phyloP scores from a whole-genome alignment of 2,329 filamentous ascomycete species.

The Botrytis paeoniae region DNA sequence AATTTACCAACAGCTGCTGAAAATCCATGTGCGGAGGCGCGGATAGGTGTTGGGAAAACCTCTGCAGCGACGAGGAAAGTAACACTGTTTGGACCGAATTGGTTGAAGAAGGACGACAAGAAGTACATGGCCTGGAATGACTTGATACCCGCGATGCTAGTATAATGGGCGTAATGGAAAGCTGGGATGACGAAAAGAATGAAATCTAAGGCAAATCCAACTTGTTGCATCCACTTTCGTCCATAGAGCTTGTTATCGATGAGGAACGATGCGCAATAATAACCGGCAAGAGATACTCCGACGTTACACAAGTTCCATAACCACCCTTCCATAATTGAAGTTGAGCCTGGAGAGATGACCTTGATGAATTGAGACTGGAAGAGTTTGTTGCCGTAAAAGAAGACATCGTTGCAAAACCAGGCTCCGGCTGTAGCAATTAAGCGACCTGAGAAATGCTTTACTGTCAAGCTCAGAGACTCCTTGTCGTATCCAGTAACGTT shows the following conservation, averaged over 20 bases:
- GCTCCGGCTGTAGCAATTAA: conserved; percentile 80
- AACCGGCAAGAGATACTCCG: conserved; percentile 78
- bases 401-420: conserved; percentile 97
- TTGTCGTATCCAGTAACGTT: conserved; percentile 91
- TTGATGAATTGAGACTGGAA: conserved; percentile 90
- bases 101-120: conserved; percentile 97
- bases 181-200: conserved; percentile 89
- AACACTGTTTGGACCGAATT: conserved; percentile 89
- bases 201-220: conserved; percentile 92
- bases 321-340: conserved; percentile 76
- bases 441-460: conserved; percentile 81
- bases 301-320: conserved; percentile 92
- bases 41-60: conserved; percentile 92
- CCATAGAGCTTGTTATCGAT: conserved; percentile 69
- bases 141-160: conserved; percentile 65
- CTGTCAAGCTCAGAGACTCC: conserved; percentile 74
- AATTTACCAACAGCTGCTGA: conserved; percentile 88
- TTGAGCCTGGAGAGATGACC: conserved; percentile 67
- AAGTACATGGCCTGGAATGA: conserved; percentile 99
- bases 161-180: conserved; percentile 86
- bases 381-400: conserved; percentile 99
- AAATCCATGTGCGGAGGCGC: conserved; percentile 90
- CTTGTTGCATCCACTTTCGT: conserved; percentile 92
- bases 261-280: conserved; percentile 67
- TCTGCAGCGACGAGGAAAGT: conserved; percentile 96